These are phyloP conservation scores for Aspergillus hiratsukae DNA, from an alignment of 2,329 filamentous ascomycete genomes.

Conservation along the genomic window DNA sequence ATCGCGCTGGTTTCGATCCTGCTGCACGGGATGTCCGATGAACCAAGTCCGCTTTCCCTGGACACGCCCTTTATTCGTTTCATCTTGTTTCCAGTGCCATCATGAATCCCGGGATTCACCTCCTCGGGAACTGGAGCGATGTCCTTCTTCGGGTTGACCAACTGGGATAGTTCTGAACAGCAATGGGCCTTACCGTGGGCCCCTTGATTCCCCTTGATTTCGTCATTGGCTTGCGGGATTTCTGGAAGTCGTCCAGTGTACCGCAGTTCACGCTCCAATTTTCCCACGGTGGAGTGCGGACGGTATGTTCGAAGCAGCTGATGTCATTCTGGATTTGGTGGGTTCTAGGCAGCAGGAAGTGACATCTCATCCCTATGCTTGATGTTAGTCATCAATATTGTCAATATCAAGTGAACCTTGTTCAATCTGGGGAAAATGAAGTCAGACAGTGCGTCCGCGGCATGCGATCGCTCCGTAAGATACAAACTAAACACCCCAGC, in stretches of 20 bases:
- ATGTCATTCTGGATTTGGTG: conserved; percentile 65
- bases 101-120: neutral
- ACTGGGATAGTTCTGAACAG: neutral
- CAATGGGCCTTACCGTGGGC: neutral
- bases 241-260: conserved; percentile 54
- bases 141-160: neutral
- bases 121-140: neutral
- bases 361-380: conserved; percentile 31
- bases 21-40: conserved; percentile 1
- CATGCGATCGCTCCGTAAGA: conserved; percentile 69
- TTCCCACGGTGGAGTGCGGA: conserved; percentile 56
- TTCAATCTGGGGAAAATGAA: conserved; percentile 69
- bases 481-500: conserved; percentile 57
- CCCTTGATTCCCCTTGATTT: neutral
- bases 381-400: conserved; percentile 46
- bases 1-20: neutral
- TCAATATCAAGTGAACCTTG: conserved; percentile 62
- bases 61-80: conserved; percentile 9
- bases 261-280: conserved; percentile 70
- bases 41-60: conserved; percentile 11
- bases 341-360: conserved; percentile 53
- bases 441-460: conserved; percentile 46
- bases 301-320: conserved; percentile 50
- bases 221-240: conserved; percentile 10
- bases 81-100: neutral